Base-by-base conservation (phyloP, 192 early-diverging fungal species). In the Lunasporangiospora selenospora region DNA sequence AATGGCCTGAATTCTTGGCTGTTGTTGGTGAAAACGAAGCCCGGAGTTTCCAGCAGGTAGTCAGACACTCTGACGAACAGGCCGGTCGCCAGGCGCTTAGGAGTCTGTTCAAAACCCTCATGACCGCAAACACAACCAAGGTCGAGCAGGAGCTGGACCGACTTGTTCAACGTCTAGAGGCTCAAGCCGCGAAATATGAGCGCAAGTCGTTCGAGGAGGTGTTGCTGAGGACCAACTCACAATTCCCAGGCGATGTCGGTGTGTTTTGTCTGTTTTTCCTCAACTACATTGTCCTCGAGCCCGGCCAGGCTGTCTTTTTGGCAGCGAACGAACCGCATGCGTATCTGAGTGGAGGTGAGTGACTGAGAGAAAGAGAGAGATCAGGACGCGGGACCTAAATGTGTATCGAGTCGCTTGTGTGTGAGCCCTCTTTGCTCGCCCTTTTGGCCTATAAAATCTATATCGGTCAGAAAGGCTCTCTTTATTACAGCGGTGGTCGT, bases 271-370 rank as follows among this genome's bases (percentile, higher is more conserved):
- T 91, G 39, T 87, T 99, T 26, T 75, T 99, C 61, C 81, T 99
- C 33, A 98, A 99, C 77, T 90, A 92, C 52, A 80, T 99, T 30
- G 55, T 70, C 3, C 79, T 99, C 34, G 37, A 53, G 27, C 91
- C 94, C 19, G 97, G 96, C 2, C 87, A 98, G 34, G 93, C 90
- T 7, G 92, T 99, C 48, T 99, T 92, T 67, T 81, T 99, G 75
- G 97, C 93, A 9, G 95, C 96, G 6, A 96, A 97, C 67, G 96
- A 97, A 64, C 97, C 95, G 30, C 96, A 98, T 76, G 96, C 97
- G 1, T 99, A 99, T 55, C 67, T 98, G 40, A 94, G 87, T 47
- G 95, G 95, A 77, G 92, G 90, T 90, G 43, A 70, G 54, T 19
- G 12, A 24, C n/a, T n/a, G n/a, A n/a, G n/a, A n/a, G n/a, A n/a